Conservation (phyloP, 768 basidiomycete genomes). For the Hygrocybe coccinea region DNA sequence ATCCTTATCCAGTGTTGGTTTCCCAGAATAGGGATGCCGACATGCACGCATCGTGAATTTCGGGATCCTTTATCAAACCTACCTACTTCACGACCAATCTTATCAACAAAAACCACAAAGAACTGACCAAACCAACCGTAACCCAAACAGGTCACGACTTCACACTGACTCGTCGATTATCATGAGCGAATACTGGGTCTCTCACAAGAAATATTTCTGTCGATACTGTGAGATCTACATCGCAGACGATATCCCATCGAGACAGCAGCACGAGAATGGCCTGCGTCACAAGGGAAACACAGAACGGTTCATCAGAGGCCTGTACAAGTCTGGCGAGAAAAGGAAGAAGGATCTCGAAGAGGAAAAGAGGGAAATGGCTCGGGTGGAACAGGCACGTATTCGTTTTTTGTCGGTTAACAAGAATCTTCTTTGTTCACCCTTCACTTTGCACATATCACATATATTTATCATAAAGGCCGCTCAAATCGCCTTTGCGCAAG, state of each 20-base stretch:
- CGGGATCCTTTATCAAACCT: no score
- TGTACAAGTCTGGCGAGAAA: conserved; percentile 92
- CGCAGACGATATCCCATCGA: conserved; percentile 90
- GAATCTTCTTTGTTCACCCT: no score
- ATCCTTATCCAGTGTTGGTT: no score
- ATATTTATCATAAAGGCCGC: conserved; percentile 66
- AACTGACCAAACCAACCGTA: no score
- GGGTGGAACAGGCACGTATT: conserved; percentile 68
- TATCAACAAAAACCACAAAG: no score
- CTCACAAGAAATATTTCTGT: conserved; percentile 89
- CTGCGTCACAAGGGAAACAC: conserved; percentile 91
- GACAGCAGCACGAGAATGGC: conserved; percentile 88
- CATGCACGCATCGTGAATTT: no score
- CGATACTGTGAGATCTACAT: conserved; percentile 98
- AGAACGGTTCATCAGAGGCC: conserved; percentile 83
- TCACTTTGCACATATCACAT: no score
- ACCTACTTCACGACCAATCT: no score
- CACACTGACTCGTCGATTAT: no score
- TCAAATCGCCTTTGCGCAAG: conserved; percentile 71
- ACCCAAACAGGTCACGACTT: no score
- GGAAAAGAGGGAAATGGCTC: conserved; percentile 80
- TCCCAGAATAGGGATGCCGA: no score
- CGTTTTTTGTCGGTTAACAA: no score
- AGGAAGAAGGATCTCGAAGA: conserved; percentile 80
- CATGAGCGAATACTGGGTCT: conserved; percentile 94